Percentiles rank a stretch among this genome's conserved stretches.
Evolutionary conservation across 768 basidiomycete species (phyloP).

Genomic region (Tricholoma flavovirens): DNA sequence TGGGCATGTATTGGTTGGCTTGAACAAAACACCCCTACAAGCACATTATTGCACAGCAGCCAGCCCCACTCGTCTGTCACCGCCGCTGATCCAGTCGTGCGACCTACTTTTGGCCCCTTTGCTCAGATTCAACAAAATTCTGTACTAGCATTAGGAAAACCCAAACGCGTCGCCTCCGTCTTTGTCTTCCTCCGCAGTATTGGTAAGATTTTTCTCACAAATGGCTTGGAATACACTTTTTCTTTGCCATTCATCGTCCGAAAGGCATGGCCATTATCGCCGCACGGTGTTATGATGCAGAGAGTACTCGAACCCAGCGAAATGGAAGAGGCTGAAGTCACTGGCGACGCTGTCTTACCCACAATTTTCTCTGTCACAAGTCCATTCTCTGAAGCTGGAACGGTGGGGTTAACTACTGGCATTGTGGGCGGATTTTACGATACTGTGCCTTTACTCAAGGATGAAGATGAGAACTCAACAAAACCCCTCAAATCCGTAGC

Average conservation of each 20-base stretch:
- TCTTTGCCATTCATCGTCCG: slow-evolving; percentile 77
- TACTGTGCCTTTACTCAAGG: slow-evolving; percentile 35
- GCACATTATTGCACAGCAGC: slow-evolving; percentile 22
- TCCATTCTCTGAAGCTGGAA: slow-evolving; percentile 68
- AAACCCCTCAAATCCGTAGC: slow-evolving; percentile 52
- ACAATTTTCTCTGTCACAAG: slow-evolving; percentile 77
- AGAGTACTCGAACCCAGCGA: slow-evolving; percentile 65
- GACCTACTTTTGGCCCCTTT: slow-evolving; percentile 54
- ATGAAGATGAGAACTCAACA: slow-evolving; percentile 48
- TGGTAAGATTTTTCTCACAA: slow-evolving; percentile 63
- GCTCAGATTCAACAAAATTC: slow-evolving; percentile 36
- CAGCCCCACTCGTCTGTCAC: slow-evolving; percentile 29
- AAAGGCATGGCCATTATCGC: slow-evolving; percentile 71
- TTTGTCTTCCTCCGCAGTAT: slow-evolving; percentile 77
- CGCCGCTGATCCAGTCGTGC: slow-evolving; percentile 20
- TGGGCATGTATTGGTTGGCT: slow-evolving; percentile 77
- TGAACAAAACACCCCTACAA: slow-evolving; percentile 38
- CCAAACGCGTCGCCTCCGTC: slow-evolving; percentile 46
- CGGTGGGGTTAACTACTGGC: slow-evolving; percentile 61
- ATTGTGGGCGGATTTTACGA: slow-evolving; percentile 44
- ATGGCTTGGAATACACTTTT: slow-evolving; percentile 72
- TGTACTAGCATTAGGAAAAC: slow-evolving; percentile 29
- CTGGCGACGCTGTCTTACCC: slow-evolving; percentile 65
- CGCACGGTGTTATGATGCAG: slow-evolving; percentile 77
- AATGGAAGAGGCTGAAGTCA: slow-evolving; percentile 56